These are phyloP conservation scores for Lentinula novae-zelandiae DNA, from an alignment of 1,284 basidiomycete genomes.

Conservation along the genomic window DNA sequence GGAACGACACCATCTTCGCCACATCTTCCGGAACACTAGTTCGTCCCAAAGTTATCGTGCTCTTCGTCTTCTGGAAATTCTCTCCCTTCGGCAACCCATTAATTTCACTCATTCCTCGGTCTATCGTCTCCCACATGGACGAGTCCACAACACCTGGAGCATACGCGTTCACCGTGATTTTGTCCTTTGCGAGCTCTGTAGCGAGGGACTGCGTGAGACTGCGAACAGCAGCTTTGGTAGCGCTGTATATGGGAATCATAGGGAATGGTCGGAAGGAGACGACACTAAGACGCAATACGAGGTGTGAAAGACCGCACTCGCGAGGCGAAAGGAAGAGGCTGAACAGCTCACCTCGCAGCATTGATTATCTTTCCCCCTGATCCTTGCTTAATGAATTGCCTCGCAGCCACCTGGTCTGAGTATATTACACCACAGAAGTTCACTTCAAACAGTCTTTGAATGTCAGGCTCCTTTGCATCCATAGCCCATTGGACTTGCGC, in stretches of 20 bases:
- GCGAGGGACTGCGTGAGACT: constrained; percentile 14
- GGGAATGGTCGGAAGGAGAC: constrained; percentile 10
- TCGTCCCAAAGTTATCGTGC: constrained; percentile 9
- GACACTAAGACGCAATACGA: not conserved
- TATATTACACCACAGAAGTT: constrained; percentile 14
- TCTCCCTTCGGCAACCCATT: constrained; percentile 11
- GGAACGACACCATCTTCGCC: constrained; percentile 12
- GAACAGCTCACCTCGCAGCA: constrained; percentile 11
- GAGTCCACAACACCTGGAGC: constrained; percentile 15
- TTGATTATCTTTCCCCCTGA: constrained; percentile 16
- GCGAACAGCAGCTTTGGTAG: constrained; percentile 15
- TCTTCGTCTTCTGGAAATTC: constrained; percentile 8
- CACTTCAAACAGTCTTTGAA: constrained; percentile 11
- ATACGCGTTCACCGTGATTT: constrained; percentile 13
- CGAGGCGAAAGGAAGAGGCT: not conserved
- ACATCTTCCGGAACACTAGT: constrained; percentile 15
- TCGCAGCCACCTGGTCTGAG: constrained; percentile 11
- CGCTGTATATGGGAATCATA: constrained; percentile 10
- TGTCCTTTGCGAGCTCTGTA: constrained; percentile 7
- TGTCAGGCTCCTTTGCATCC: constrained; percentile 13
- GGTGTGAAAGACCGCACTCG: not conserved
- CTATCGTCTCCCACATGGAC: constrained; percentile 15
- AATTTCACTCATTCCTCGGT: constrained; percentile 6
- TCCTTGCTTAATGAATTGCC: constrained; percentile 14
- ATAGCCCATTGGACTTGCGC: constrained; percentile 11